These are phyloP conservation scores for Saccharomycopsis malanga DNA, from an alignment of 805 yeast genomes.

Conservation along the genomic window DNA sequence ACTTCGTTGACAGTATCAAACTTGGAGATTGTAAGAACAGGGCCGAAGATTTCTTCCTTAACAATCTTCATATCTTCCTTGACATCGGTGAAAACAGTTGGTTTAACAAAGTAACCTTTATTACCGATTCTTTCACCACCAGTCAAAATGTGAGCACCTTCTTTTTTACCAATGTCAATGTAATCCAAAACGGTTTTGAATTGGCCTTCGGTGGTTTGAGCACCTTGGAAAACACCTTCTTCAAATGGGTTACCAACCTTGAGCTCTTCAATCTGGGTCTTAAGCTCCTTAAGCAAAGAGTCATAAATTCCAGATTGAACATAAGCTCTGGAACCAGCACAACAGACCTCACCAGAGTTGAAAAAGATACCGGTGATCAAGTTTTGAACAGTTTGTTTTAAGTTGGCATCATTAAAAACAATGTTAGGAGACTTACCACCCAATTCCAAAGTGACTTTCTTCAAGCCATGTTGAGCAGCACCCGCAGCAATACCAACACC, in stretches of 20 bases:
- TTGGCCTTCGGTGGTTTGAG: constrained; percentile 81
- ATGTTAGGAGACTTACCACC: constrained; percentile 97
- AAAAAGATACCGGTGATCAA: constrained; percentile 78
- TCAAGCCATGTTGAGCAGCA: constrained; percentile 75
- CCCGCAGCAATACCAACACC: constrained; percentile 77
- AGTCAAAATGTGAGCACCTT: constrained; percentile 71
- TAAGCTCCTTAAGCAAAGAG: constrained; percentile 56
- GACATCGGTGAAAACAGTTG: constrained; percentile 71
- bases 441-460: constrained; percentile 87
- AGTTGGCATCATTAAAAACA: constrained; percentile 78
- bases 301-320: constrained; percentile 84
- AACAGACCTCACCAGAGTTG: constrained; percentile 95
- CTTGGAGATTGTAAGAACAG: constrained; percentile 79
- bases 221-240: constrained; percentile 77
- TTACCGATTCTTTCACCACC: constrained; percentile 62
- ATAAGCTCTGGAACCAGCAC: constrained; percentile 88
- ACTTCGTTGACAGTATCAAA: constrained; percentile 81
- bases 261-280: constrained; percentile 42
- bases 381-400: constrained; percentile 68
- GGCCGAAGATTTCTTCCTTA: constrained; percentile 82
- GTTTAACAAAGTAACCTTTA: constrained; percentile 64
- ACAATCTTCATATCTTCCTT: constrained; percentile 61
- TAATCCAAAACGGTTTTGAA: constrained; percentile 69
- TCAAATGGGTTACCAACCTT: constrained; percentile 83
- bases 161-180: constrained; percentile 68